Conservation (phyloP, 2,329 filamentous ascomycete genomes). For the Grosmannia serpens region DNA sequence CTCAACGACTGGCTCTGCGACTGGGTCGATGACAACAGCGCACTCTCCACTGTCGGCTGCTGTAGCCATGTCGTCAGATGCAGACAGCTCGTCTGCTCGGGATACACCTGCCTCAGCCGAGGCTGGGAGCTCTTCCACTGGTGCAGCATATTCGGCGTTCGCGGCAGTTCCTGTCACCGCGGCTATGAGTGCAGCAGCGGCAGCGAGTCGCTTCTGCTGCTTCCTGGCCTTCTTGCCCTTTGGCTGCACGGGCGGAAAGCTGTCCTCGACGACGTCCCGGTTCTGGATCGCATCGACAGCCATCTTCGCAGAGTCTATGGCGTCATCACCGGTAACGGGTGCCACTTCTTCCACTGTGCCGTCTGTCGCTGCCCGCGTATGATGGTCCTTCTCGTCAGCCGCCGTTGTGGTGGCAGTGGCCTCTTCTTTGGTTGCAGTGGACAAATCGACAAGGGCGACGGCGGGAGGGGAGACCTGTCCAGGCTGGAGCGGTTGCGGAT, state of each 20-base stretch:
- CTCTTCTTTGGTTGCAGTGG: neutral
- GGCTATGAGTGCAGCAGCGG: neutral
- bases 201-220: neutral
- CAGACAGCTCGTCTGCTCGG: neutral
- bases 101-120: neutral
- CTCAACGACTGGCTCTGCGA: neutral
- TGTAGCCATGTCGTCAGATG: neutral
- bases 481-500: neutral
- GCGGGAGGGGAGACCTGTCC: neutral
- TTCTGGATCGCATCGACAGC: neutral
- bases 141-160: neutral
- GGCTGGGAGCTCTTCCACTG: neutral
- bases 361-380: neutral
- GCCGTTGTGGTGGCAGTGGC: neutral
- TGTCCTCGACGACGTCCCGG: neutral
- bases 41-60: neutral
- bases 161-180: neutral
- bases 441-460: neutral
- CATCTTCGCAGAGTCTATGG: neutral
- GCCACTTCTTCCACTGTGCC: neutral
- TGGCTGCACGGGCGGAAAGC: neutral
- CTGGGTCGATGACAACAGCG: neutral
- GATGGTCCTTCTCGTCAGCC: neutral
- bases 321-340: neutral
- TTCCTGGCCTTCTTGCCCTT: neutral